These are phyloP conservation scores for Iberis amara DNA, from an alignment of 441 rosid genomes.

Conservation along the genomic window DNA sequence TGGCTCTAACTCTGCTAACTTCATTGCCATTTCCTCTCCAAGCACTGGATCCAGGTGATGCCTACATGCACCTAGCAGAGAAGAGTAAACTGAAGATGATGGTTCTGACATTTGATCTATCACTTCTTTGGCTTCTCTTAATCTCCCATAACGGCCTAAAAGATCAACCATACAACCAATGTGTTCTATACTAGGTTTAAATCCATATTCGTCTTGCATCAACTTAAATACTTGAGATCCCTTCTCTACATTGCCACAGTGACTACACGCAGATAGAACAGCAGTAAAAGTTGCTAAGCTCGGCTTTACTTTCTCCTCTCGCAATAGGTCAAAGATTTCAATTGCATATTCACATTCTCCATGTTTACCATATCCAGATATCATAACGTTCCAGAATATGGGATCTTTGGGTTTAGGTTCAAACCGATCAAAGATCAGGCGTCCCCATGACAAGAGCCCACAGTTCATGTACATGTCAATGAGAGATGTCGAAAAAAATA, in stretches of 20 bases:
- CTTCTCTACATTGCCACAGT: slow-evolving; percentile 40
- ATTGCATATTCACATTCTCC: slow-evolving; percentile 49
- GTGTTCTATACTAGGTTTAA: slow-evolving; percentile 43
- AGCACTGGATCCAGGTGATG: slow-evolving; percentile 33
- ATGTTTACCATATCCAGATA: slow-evolving; percentile 67
- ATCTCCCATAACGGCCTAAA: slow-evolving; percentile 47
- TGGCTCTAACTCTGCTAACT: slow-evolving; percentile 46
- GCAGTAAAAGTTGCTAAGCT: slow-evolving; percentile 49
- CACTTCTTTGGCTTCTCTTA: slow-evolving; percentile 49
- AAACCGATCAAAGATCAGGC: slow-evolving; percentile 41
- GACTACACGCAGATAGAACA: slow-evolving; percentile 43
- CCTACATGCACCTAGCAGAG: slow-evolving; percentile 55
- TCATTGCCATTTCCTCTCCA: slow-evolving; percentile 49
- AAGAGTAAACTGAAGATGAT: slow-evolving; percentile 45
- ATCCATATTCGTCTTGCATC: slow-evolving; percentile 31
- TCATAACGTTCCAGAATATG: slow-evolving; percentile 66
- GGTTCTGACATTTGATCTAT: slow-evolving; percentile 41
- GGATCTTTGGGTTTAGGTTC: slow-evolving; percentile 52
- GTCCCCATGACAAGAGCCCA: slow-evolving; percentile 42
- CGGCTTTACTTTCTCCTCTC: slow-evolving; percentile 40
- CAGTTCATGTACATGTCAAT: slow-evolving; percentile 67
- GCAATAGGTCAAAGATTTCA: slow-evolving; percentile 45
- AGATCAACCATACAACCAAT: slow-evolving; percentile 57
- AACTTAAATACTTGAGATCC: slow-evolving; percentile 35
- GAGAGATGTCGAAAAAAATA: slow-evolving; percentile 49